Evolutionary conservation across 148 eudicot species (phyloP).

Genomic region (Nepenthes gracilis): DNA sequence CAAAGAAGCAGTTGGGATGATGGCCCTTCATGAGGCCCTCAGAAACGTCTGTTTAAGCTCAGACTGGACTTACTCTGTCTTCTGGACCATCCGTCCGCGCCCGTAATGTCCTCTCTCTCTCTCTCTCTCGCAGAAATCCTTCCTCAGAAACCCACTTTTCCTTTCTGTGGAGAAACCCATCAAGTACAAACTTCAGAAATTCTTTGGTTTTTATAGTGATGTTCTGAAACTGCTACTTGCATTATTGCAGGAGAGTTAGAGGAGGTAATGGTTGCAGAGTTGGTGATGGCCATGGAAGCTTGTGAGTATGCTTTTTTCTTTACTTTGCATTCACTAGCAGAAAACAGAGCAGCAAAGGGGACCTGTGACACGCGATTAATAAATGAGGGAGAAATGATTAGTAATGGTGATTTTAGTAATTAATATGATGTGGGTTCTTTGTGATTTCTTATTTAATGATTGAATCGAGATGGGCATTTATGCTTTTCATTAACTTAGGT

Average conservation of each 20-base stretch:
- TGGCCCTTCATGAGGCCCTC: conserved; percentile 97
- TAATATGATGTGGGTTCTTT: conserved; percentile 5
- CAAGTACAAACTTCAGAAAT: no score
- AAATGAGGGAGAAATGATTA: not conserved
- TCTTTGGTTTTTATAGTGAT: no score
- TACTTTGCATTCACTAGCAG: not conserved
- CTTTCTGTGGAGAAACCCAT: not conserved
- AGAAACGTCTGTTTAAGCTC: conserved; percentile 74
- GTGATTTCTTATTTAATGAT: conserved; percentile 5
- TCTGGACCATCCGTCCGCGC: conserved; percentile 98
- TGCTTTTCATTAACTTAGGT: not conserved
- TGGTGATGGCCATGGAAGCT: conserved; percentile 97
- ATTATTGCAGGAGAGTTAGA: conserved; percentile 80
- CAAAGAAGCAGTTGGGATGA: conserved; percentile 98
- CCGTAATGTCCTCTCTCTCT: conserved; percentile 36
- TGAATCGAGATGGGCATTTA: conserved; percentile 1
- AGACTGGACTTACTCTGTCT: conserved; percentile 97
- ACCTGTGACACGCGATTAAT: no score
- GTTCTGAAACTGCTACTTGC: not conserved
- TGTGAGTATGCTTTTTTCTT: conserved; percentile 44
- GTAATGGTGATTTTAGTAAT: conserved; percentile 3
- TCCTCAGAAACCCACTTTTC: conserved; percentile 4
- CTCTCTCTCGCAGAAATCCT: not conserved
- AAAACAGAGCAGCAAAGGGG: no score
- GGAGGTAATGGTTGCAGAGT: conserved; percentile 98